Evolutionary conservation across 345 rosid species (phyloP), one percentile per base, ranked within the genome.

Genomic region (Arabis alpina): DNA sequence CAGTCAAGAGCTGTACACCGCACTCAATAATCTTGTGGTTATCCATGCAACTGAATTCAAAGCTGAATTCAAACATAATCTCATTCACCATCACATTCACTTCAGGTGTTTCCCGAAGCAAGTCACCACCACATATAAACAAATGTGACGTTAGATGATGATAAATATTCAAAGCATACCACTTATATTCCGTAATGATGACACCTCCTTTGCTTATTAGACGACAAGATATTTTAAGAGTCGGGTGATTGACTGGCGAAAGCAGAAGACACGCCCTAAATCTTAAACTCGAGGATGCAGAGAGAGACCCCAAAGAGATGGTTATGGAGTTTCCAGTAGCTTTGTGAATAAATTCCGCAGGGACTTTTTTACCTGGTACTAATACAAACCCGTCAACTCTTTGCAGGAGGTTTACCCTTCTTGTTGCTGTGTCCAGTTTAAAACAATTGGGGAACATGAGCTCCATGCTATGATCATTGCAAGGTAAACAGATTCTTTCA

Each of bases 351-450:
- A 55, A 55, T 43, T 36, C 61, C 36, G 43, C 4, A 15, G 61
- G 61, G 8, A 36, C 0, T 2, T 34, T 1, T 36, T 3, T 16
- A 36, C 43, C 14, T 5, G 61, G 14, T 55, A 55, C 15, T 7
- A 42, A 55, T 55, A 14, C 37, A 34, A 5, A 5, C 8, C 6
- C 8, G 37, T 2, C 15, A 4, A 2, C 1, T 0, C 1, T 4
- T 5, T 16, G 13, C 16, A 36, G 61, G 1, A 56, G 10, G 44
- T 36, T 37, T 56, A 12, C 13, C 16, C 28, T 15, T 16, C 4
- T 56, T 15, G 61, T 0, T 36, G 36, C 61, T 15, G 36, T 44
- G 16, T 56, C 61, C 27, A 54, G 25, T 34, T 55, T 55, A 13
- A 34, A 55, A 55, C 42, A 55, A 8, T 34, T 15, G 2, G 0